Conservation (phyloP, 1,284 basidiomycete species). For the Coniophora puteana region DNA sequence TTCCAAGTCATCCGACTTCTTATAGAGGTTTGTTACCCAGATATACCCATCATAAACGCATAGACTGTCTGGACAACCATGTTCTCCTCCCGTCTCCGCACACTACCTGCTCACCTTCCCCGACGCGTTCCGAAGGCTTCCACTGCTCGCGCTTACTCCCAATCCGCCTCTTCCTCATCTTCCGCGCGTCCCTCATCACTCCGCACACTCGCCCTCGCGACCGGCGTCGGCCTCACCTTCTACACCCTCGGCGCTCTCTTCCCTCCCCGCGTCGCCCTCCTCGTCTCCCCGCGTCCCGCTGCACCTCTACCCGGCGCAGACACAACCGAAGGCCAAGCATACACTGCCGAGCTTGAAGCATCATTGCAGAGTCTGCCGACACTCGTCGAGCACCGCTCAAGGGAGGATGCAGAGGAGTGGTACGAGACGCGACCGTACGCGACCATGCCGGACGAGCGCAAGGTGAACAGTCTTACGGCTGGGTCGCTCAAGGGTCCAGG, state of each 20-base stretch:
- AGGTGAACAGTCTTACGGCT: conserved; percentile 79
- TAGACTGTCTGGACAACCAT: too few relatives aligned
- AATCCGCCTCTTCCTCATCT: too few relatives aligned
- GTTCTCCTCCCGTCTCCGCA: too few relatives aligned
- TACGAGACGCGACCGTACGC: conserved; percentile 79
- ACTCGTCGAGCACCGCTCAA: conserved; percentile 48
- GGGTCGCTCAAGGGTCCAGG: conserved; percentile 85
- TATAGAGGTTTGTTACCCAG: too few relatives aligned
- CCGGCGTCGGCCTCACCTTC: conserved; percentile 21
- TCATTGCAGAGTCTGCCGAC: conserved; percentile 64
- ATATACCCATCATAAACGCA: too few relatives aligned
- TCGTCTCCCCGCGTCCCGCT: conserved; percentile 72
- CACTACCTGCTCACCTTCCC: conserved; percentile 11
- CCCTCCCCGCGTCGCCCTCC: conserved; percentile 55
- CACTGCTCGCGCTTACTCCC: neutral
- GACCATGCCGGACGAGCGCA: conserved; percentile 62
- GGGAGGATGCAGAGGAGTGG: conserved; percentile 55
- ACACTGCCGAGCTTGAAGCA: conserved; percentile 63
- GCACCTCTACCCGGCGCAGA: conserved; percentile 57
- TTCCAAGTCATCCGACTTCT: too few relatives aligned
- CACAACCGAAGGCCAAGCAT: conserved; percentile 57
- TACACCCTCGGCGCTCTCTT: conserved; percentile 60
- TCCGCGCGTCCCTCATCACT: too few relatives aligned
- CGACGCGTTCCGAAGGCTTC: conserved; percentile 8
- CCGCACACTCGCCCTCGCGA: conserved; percentile 15